phyloP scores from a whole-genome alignment of 768 basidiomycete species.

The Calocybe cyanea region DNA sequence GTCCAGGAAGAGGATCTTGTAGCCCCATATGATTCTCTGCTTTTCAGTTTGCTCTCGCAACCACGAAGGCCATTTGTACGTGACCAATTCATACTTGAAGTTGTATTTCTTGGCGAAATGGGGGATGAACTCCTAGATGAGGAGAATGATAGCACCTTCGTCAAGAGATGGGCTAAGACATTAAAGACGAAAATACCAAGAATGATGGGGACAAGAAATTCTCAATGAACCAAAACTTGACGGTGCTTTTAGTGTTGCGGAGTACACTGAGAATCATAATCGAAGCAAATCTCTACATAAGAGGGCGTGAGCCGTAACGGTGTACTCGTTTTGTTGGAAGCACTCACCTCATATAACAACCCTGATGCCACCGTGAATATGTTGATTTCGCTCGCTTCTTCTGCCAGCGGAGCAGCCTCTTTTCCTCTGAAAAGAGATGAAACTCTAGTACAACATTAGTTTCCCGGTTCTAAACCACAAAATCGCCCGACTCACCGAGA shows the following conservation, averaged over 20 bases:
- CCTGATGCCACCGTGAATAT: constrained; percentile 99
- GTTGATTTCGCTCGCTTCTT: constrained; percentile 69
- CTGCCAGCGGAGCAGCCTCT: constrained; percentile 16
- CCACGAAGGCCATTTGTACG: constrained; percentile 99
- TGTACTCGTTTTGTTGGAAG: not conserved
- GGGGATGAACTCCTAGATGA: constrained; percentile 83
- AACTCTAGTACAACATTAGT: not conserved
- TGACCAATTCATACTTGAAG: constrained; percentile 96
- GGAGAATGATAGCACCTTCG: not conserved
- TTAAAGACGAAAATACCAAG: constrained; percentile 55
- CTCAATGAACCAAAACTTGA: constrained; percentile 99
- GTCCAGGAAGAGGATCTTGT: constrained; percentile 99
- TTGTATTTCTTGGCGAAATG: constrained; percentile 87
- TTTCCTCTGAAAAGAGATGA: constrained; percentile 16
- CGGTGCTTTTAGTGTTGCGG: constrained; percentile 87
- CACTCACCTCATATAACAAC: constrained; percentile 83
- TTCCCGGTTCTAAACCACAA: not conserved
- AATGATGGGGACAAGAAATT: constrained; percentile 99
- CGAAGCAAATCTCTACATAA: constrained; percentile 80
- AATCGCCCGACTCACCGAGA: constrained; percentile 41
- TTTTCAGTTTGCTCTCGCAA: constrained; percentile 96
- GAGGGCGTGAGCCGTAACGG: constrained; percentile 2
- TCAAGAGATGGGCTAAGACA: constrained; percentile 45
- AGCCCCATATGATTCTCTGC: constrained; percentile 98
- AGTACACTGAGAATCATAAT: constrained; percentile 98